Conservation (phyloP, 768 basidiomycete genomes). For the Boletus rubescentipes region DNA sequence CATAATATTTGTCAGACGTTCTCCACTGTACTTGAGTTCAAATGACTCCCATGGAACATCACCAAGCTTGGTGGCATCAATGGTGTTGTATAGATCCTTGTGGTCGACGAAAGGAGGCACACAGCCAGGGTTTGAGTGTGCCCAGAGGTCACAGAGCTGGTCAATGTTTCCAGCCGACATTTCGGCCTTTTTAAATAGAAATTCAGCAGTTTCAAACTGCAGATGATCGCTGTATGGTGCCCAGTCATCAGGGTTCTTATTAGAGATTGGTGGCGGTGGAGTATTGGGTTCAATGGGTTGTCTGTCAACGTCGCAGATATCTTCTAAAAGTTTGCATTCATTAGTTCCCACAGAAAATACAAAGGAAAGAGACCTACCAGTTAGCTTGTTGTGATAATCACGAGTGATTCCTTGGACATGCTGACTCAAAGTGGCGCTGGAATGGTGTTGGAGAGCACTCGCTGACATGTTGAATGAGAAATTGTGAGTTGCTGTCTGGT, state of each 20-base stretch:
- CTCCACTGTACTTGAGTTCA: not conserved
- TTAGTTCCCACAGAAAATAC: no score
- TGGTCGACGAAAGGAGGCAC: not conserved
- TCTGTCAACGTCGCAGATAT: not conserved
- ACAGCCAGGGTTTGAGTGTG: not conserved
- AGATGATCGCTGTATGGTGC: not conserved
- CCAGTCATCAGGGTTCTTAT: not conserved
- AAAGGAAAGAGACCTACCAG: no score
- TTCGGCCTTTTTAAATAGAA: not conserved
- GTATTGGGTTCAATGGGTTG: not conserved
- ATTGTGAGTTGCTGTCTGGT: not conserved
- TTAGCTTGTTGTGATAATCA: not conserved
- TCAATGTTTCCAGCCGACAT: not conserved
- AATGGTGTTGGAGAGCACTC: no score
- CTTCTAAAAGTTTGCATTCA: no score
- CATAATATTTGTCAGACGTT: not conserved
- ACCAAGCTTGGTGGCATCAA: conserved; percentile 36
- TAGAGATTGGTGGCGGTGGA: not conserved
- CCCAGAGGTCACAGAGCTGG: not conserved
- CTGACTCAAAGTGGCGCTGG: not conserved
- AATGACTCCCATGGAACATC: conserved; percentile 40
- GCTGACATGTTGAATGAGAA: not conserved
- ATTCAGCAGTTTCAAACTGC: not conserved
- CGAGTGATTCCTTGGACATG: not conserved
- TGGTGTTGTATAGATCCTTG: conserved; percentile 13